Evolutionary conservation across 306 rosid species (phyloP), one percentile per base, ranked within the genome.

Genomic region (Casuarina cunninghamiana): DNA sequence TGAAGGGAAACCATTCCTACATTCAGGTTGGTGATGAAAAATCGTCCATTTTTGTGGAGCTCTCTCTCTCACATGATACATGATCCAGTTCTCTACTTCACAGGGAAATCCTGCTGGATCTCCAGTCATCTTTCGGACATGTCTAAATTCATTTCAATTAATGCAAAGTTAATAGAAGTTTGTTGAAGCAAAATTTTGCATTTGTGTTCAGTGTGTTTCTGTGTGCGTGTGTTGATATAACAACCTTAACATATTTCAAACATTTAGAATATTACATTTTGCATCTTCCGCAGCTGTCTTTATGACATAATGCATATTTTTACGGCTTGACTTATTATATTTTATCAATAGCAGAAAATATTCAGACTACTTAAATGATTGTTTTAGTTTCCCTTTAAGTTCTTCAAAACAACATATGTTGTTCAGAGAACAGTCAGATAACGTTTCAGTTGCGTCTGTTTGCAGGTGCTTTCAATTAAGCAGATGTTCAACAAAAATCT

Each of bases 381-480:
- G 32, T 26, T 72, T 68, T 9, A 21, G 51, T 21, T 60, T 37
- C 58, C 17, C 44, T 48, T 38, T 78, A 35, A 19, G 43, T 81
- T 69, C 61, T 6, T 67, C 72, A 49, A 54, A 16, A 51, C 62
- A 37, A 37, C 49, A 37, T 5, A 17, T 3, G 32, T 42, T 9
- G 41, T 8, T 53, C 45, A 17, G 41, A 42, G 44, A 45, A 32
- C 13, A 58, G 17, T 58, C 50, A n/a, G 41, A 42, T 87, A 58
- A 75, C 67, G 35, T 65, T 49, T 57, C 72, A 17, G 65, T 76
- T 81, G 45, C 35, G 61, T 75, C 63, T 81, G 54, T 69, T 74
- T 88, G 84, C 92, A 92, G 98, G 96, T 92, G 75, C 77, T 87
- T 79, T 84, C 86, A 51, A 86, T 89, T 83, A 91, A 88, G 87